phyloP scores from a whole-genome alignment of 1,284 basidiomycete genomes.

The Boletus sp. region DNA sequence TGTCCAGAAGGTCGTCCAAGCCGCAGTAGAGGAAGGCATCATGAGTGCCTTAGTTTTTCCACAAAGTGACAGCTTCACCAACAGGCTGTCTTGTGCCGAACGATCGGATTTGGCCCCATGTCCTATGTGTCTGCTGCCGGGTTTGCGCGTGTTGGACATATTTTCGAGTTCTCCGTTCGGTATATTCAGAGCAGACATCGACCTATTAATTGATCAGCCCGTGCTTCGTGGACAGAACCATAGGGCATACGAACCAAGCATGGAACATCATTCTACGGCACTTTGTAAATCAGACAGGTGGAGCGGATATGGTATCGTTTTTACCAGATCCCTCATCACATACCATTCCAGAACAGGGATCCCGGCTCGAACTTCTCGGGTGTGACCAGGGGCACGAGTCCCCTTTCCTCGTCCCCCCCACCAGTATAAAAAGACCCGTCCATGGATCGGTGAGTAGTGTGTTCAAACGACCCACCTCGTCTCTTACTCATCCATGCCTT shows the following conservation, averaged over 20 bases:
- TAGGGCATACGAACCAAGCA: conserved; percentile 13
- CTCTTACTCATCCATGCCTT: conserved; percentile 2
- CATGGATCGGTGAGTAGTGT: conserved; percentile 14
- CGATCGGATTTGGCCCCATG: not conserved
- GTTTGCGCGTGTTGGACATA: conserved; percentile 7
- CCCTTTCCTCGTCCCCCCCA: no score
- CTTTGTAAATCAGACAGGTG: not conserved
- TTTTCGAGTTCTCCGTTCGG: conserved; percentile 5
- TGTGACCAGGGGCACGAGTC: conserved; percentile 1
- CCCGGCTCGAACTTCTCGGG: conserved; percentile 1
- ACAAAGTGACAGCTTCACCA: not conserved
- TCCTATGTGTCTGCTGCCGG: conserved; percentile 1
- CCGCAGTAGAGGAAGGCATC: conserved; percentile 3
- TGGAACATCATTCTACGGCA: conserved; percentile 12
- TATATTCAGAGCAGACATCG: conserved; percentile 5
- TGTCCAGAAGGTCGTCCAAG: conserved; percentile 16
- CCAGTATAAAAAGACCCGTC: conserved; percentile 19
- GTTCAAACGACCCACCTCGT: conserved; percentile 6
- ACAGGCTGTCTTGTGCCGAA: conserved; percentile 2
- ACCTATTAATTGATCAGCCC: conserved; percentile 14
- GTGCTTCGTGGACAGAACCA: conserved; percentile 1
- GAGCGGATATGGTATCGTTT: not conserved
- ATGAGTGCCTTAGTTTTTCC: not conserved
- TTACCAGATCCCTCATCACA: conserved; percentile 10
- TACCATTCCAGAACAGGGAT: conserved; percentile 6